Base-by-base conservation (phyloP, 371 early-diverging fungal species). In the Mucor mucedo region DNA sequence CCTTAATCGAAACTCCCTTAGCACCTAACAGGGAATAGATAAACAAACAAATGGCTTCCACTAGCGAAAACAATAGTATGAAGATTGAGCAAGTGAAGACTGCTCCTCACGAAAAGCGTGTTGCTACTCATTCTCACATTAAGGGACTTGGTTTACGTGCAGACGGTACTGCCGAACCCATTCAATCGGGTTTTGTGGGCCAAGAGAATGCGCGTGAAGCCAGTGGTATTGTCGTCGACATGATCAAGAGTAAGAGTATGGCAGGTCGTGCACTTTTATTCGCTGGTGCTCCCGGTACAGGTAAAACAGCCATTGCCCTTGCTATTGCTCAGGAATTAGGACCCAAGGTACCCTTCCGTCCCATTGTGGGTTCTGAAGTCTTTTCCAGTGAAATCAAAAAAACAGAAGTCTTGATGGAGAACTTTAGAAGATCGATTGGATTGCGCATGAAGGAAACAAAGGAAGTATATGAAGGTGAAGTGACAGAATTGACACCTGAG, bases 381-480 rank as follows among this genome's bases (percentile, higher is more conserved):
- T 97, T 93, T 72, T 97, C 97, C 38, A 87, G 94, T 52, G 97
- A 98, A 77, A 93, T 98, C 63, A 98, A 98, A 76, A 99, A 99
- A 84, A 97, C 98, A 5, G 99, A 98, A 74, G 95, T 96, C 11
- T 82, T 99, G 53, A 98, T 96, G 96, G 98, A 99, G 70, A 98
- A 96, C 84, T 97, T 99, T 75, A 87, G 99, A 58, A 84, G 98
- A 58, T 94, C 98, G 21, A 97, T 99, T 68, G 98, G 95, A 82
- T 80, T 99, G 53, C 87, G 96, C 33, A 95, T 99, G 76, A 98
- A 98, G 81, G 99, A 99, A 73, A 93, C 93, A 55, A 96, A 97
- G 76, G 96, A 97, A 78, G 98, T 99, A 3, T 98, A 98, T 71
- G 99, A 99, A 80, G 99, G 99, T 60, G 99, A 99, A 80, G 98